Percentiles rank a stretch among this genome's conserved stretches.
phyloP scores from a whole-genome alignment of 202 grass and related monocot genomes.

The Miscanthus sacchariflorus region DNA sequence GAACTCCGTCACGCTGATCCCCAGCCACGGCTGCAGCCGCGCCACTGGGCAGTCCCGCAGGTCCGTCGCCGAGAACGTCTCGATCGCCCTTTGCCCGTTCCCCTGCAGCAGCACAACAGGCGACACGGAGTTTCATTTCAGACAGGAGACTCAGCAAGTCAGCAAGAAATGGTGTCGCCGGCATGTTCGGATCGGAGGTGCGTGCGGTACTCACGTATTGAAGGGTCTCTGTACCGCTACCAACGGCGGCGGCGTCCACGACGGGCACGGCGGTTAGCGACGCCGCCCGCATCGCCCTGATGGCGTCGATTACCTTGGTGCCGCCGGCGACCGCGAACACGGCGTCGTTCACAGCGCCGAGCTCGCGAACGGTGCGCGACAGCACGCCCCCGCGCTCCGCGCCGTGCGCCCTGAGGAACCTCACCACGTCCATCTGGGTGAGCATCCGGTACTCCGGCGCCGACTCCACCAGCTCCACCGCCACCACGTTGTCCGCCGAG shows the following conservation, averaged over 20 bases:
- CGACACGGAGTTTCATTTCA: background rate
- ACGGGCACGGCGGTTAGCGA: constrained; percentile 81
- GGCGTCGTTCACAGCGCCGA: constrained; percentile 67
- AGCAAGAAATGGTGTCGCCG: background rate
- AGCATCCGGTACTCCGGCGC: constrained; percentile 83
- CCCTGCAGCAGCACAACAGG: constrained; percentile 50
- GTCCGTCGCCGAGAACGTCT: constrained; percentile 87
- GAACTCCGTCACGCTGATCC: constrained; percentile 67
- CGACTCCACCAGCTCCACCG: constrained; percentile 75
- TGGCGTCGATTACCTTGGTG: constrained; percentile 65
- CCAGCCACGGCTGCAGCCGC: constrained; percentile 63
- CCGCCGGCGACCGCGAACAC: constrained; percentile 56
- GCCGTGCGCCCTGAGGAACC: constrained; percentile 60
- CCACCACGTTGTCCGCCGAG: constrained; percentile 47
- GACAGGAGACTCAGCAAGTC: background rate
- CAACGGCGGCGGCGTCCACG: background rate
- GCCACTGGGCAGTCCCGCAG: constrained; percentile 65
- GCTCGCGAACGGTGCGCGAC: constrained; percentile 54
- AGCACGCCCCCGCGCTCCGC: constrained; percentile 61
- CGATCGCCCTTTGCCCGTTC: constrained; percentile 63
- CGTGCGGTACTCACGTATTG: constrained; percentile 50
- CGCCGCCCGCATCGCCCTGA: constrained; percentile 72
- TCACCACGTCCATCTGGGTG: constrained; percentile 85
- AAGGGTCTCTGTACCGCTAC: constrained; percentile 24
- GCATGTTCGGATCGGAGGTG: background rate